A percentile compares a stretch with the other conserved stretches of the same genome.
phyloP scores from a whole-genome alignment of 2,329 filamentous ascomycete genomes.

The Aureobasidium melanogenum region DNA sequence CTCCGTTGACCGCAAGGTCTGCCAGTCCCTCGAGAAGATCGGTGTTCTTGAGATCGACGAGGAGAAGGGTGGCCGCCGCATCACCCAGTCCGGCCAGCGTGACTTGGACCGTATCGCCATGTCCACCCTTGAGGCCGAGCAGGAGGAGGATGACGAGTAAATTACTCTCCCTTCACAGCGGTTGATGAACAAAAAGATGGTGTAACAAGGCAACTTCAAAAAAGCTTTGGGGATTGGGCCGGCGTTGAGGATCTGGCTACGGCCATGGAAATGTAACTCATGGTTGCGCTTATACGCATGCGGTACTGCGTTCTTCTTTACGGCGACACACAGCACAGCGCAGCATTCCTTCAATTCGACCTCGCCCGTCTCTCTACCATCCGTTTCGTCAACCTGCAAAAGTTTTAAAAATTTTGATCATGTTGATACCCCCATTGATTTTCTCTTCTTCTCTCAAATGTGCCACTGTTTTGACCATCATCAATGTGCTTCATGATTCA shows the following conservation, averaged over 20 bases:
- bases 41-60: conserved; percentile 95
- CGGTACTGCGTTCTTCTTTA: conserved; percentile 8
- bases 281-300: conserved; percentile 9
- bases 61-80: conserved; percentile 96
- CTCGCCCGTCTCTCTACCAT: conserved; percentile 4
- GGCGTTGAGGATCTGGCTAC: conserved; percentile 12
- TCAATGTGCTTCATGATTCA: neutral
- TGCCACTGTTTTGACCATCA: neutral
- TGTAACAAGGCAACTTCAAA: conserved; percentile 4
- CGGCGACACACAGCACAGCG: conserved; percentile 7
- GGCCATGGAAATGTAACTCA: conserved; percentile 13
- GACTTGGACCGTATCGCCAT: conserved; percentile 76
- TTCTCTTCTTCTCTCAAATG: neutral
- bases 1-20: conserved; percentile 91
- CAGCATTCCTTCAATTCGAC: conserved; percentile 12
- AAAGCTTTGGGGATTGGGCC: conserved; percentile 11
- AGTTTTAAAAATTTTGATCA: conserved; percentile 8
- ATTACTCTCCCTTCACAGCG: conserved; percentile 6
- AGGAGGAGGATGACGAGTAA: conserved; percentile 38
- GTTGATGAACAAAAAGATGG: conserved; percentile 11
- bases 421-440: conserved; percentile 1
- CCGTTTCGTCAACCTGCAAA: neutral
- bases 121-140: conserved; percentile 43
- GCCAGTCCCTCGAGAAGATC: conserved; percentile 98
- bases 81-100: conserved; percentile 96